Base-by-base conservation (phyloP, 2,329 filamentous ascomycete species). In the Cadophora luteo-olivacea region DNA sequence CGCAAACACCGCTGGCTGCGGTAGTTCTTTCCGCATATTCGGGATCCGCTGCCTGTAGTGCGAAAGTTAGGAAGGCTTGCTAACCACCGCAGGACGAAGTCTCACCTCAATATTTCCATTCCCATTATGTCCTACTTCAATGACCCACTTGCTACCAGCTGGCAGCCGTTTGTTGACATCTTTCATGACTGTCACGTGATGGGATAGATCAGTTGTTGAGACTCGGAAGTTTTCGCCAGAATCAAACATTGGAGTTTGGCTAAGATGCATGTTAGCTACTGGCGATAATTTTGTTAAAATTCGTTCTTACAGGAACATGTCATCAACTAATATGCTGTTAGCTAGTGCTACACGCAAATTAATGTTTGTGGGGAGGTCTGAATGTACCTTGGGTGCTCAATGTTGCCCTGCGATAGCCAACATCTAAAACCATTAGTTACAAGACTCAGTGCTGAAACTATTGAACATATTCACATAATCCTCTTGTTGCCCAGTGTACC, bases 401-500 rank as follows among this genome's bases (percentile, higher is more conserved):
- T 45, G 72, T 69, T 75, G 67, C 61, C 32, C 75, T 73, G 29
- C 74, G 70, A 64, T 72, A 75, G 52, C 72, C 72, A n/a, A 74
- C 70, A 69, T 78, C 72, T 74, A 24, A 38, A n/a, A 32, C 14
- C 16, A 52, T 65, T 48, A 67, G 62, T 24, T 11, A 45, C 29
- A 14, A 16, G 33, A 9, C 14, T 38, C 33, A 32, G 16, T 25
- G 29, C 24, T 1, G 49, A 55, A n/a, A 25, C 33, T 12, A 29
- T 48, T 22, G 48, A 65, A 29, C 3, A 29, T 29, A 29, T 65
- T 48, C 60, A 72, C 70, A 85, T 7, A 89, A 76, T 45, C 87
- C 87, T 69, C 86, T 82, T 5, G 87, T 89, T 38, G 87, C 76
- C 87, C 87, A 90, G 72, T 84, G 84, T 68, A 90, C 89, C 82